A percentile compares a stretch with the other conserved stretches of the same genome.
These are phyloP conservation scores for Kazachstania psychrophila DNA, from an alignment of 805 yeast species.

Conservation along the genomic window DNA sequence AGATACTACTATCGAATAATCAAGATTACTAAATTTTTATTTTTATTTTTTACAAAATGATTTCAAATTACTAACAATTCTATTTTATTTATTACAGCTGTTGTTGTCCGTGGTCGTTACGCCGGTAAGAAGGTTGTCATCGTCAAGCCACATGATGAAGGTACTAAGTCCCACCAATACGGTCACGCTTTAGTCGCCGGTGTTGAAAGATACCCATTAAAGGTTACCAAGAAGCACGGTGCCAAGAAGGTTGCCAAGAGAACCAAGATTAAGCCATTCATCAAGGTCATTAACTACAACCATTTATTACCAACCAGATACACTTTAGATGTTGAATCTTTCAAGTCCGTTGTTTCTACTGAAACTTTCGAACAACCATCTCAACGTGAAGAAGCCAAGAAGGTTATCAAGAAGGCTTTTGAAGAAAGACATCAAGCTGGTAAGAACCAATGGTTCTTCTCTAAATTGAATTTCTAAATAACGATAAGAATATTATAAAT, in stretches of 20 bases:
- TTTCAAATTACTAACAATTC: conserved; percentile 1
- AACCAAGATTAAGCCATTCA: conserved; percentile 97
- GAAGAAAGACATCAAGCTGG: conserved; percentile 99
- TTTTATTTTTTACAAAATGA: too few relatives aligned
- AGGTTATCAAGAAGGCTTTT: conserved; percentile 96
- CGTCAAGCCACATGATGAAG: conserved; percentile 96
- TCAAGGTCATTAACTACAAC: conserved; percentile 98
- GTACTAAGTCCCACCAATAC: conserved; percentile 96
- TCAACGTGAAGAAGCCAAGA: conserved; percentile 97
- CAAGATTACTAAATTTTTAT: too few relatives aligned
- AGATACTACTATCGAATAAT: too few relatives aligned
- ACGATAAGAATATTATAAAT: neutral
- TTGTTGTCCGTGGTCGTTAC: conserved; percentile 98
- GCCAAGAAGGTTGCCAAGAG: conserved; percentile 94
- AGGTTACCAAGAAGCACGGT: conserved; percentile 90
- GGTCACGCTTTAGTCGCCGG: conserved; percentile 99
- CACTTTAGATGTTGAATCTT: conserved; percentile 90
- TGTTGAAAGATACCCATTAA: conserved; percentile 95
- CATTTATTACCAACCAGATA: conserved; percentile 99
- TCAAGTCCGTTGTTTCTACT: conserved; percentile 82
- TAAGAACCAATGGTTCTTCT: conserved; percentile 99
- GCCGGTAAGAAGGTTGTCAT: conserved; percentile 99
- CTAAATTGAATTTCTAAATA: conserved; percentile 82
- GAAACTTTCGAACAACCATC: conserved; percentile 96
- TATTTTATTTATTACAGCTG: conserved; percentile 44